phyloP scores from a whole-genome alignment of 257 asterid genomes.

The Przewalskia tangutica region DNA sequence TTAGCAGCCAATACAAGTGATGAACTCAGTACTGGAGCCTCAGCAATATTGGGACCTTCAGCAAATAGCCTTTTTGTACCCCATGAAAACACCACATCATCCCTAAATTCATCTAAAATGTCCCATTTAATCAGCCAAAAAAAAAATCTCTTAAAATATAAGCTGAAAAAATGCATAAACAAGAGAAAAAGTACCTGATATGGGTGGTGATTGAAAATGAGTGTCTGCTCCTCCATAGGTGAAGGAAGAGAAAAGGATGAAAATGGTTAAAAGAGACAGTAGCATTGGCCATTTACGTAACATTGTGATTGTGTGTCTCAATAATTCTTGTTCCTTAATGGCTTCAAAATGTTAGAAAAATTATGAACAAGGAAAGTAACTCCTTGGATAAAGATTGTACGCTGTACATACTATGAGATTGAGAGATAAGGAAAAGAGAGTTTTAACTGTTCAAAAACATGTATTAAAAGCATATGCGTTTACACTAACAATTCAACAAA shows the following conservation, averaged over 20 bases:
- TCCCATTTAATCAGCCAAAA: background rate
- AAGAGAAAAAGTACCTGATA: conserved; percentile 23
- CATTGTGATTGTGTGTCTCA: conserved; percentile 18
- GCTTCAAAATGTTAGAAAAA: background rate
- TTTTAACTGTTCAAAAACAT: background rate
- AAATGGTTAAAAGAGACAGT: conserved; percentile 15
- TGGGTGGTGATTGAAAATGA: conserved; percentile 14
- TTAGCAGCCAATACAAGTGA: conserved; percentile 56
- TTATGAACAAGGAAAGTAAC: background rate
- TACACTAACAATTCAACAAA: background rate
- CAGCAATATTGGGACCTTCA: conserved; percentile 19
- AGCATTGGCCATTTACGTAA: conserved; percentile 12
- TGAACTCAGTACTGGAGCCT: conserved; percentile 28
- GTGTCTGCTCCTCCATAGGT: conserved; percentile 14
- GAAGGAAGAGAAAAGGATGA: conserved; percentile 13
- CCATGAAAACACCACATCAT: conserved; percentile 20
- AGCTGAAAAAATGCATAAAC: background rate
- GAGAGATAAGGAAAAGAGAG: background rate
- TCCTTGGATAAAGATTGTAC: background rate
- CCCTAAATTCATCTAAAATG: conserved; percentile 18
- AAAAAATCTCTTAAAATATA: background rate
- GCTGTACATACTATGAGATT: background rate
- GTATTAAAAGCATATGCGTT: background rate
- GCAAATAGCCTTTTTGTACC: conserved; percentile 40
- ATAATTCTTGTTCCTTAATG: background rate